Conservation (phyloP, 768 basidiomycete species). For the Russula emetica region DNA sequence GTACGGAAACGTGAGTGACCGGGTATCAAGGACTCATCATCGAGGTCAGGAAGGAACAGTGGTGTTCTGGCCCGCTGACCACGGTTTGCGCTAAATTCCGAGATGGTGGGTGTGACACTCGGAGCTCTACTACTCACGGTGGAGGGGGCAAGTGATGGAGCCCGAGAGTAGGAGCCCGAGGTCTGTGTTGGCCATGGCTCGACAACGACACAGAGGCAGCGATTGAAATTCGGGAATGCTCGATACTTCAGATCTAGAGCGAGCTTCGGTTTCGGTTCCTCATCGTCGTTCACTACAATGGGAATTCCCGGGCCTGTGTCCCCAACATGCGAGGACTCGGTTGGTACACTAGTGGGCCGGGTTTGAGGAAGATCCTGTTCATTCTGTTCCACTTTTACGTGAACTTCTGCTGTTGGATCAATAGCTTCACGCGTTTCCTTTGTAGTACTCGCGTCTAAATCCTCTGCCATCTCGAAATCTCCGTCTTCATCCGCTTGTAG, state of each 20-base stretch:
- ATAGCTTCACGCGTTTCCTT: neutral
- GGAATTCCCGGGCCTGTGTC: conserved; percentile 35
- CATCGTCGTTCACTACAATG: conserved; percentile 52
- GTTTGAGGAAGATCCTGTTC: conserved; percentile 8
- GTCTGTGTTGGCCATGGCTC: conserved; percentile 71
- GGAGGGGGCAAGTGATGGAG: conserved; percentile 35
- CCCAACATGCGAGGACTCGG: conserved; percentile 26
- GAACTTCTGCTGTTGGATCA: neutral
- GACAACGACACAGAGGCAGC: conserved; percentile 75
- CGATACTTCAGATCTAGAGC: conserved; percentile 59
- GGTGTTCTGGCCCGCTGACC: conserved; percentile 53
- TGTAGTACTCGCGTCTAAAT: neutral
- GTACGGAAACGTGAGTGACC: conserved; percentile 33
- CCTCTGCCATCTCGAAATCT: conserved; percentile 4
- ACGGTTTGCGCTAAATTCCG: conserved; percentile 29
- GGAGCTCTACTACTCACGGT: conserved; percentile 33
- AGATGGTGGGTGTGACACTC: conserved; percentile 37
- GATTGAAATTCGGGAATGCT: conserved; percentile 65
- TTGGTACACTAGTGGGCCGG: neutral
- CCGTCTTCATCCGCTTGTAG: neutral
- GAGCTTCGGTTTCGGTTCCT: conserved; percentile 68
- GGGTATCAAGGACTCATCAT: conserved; percentile 43
- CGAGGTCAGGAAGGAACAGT: conserved; percentile 67
- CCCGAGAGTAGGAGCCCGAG: conserved; percentile 31
- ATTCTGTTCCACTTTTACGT: conserved; percentile 17